Base-by-base conservation (phyloP, 805 yeast genomes). In the Candida arabinofermentans region DNA sequence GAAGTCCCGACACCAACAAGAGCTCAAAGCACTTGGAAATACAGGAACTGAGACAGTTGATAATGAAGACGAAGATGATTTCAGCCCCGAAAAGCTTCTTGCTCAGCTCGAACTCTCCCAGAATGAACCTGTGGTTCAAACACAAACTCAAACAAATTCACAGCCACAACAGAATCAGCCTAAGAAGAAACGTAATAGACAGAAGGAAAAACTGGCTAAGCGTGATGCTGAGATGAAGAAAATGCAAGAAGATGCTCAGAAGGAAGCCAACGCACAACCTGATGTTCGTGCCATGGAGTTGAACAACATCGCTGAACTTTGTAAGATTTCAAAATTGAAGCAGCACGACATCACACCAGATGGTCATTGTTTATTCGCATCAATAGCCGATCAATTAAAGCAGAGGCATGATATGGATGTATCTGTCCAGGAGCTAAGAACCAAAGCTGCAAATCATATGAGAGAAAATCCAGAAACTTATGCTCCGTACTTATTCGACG, bases 281-380 rank as follows among this genome's bases (percentile, higher is more conserved):
- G 87, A 91, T 59, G 67, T 79, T 50, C 70, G 89, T 26, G 74
- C 75, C 37, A 76, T 84, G 17, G 98, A 91, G 65, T 71, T 79
- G 43, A 84, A 79, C 12, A 77, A 80, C 37, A 71, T 91, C 58
- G 70, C 69, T 16, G 68, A 68, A 27, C 55, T 83, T 22, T 76
- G 93, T 46, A 50, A 57, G 2, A 41, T 72, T 21, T 67, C 72
- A 24, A 65, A 71, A 4, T 65, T 87, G n/a, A 55, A 48, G 17
- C 80, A 82, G 49, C 64, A 71, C 46, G 95, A 89, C 50, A 85
- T 89, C 36, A 69, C 73, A 45, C 96, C 98, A 0, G 98, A 91
- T 61, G 99, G 98, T 0, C 91, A 91, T 61, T 93, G 99, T 70
- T 66, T 91, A 24, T 93, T 88, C 68, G 86, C 91, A 4, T 83